Evolutionary conservation across 1,139 yeast species (phyloP).

Genomic region (Saccharomyces hybrid): DNA sequence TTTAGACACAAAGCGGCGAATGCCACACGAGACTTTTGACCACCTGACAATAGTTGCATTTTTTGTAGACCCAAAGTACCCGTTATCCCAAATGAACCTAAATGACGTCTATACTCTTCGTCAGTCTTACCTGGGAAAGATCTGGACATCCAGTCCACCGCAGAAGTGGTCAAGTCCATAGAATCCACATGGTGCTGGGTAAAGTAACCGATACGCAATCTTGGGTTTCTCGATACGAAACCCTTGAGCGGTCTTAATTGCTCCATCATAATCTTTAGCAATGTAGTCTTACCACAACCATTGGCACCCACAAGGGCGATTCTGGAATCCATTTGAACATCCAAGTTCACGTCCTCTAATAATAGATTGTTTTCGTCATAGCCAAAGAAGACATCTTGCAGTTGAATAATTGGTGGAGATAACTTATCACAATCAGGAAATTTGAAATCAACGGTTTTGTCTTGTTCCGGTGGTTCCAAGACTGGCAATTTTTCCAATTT

Average conservation of each 20-base stretch:
- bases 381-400: constrained; percentile 82
- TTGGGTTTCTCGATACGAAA: constrained; percentile 66
- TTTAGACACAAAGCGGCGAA: constrained; percentile 89
- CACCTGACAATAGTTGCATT: constrained; percentile 87
- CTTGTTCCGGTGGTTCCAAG: no score
- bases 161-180: constrained; percentile 81
- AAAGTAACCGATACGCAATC: constrained; percentile 90
- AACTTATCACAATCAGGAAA: constrained; percentile 93
- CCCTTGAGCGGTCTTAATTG: constrained; percentile 67
- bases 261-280: constrained; percentile 79
- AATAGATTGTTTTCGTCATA: constrained; percentile 57
- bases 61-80: constrained; percentile 90
- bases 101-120: constrained; percentile 93
- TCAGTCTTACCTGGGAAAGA: constrained; percentile 90
- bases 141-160: constrained; percentile 90
- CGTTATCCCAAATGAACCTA: constrained; percentile 95
- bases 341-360: constrained; percentile 73
- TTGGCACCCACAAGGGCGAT: constrained; percentile 97
- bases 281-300: constrained; percentile 98
- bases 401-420: constrained; percentile 89
- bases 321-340: constrained; percentile 88
- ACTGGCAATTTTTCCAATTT: constrained; percentile 90
- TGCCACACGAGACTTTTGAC: constrained; percentile 97
- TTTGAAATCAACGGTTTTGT: constrained; percentile 67
- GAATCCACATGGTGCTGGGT: constrained; percentile 99